These are phyloP conservation scores for Acanthamoeba castellanii DNA, from an alignment of 208 protist genomes.

Conservation along the genomic window DNA sequence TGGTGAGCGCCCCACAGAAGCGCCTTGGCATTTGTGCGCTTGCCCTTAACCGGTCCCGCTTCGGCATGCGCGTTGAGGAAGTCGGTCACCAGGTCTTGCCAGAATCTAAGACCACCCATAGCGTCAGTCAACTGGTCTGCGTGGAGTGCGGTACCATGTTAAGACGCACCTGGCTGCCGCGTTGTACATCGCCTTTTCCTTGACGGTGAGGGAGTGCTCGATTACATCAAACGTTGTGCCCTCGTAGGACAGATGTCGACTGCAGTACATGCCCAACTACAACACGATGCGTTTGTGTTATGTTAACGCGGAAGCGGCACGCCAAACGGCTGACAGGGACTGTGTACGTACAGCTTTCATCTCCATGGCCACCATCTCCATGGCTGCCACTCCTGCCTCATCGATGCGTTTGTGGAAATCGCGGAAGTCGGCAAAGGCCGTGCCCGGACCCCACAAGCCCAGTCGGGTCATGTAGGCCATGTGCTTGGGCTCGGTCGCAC, in stretches of 20 bases:
- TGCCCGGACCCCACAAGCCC: constrained; percentile 71
- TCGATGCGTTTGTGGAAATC: constrained; percentile 31
- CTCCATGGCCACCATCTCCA: constrained; percentile 77
- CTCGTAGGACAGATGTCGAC: constrained; percentile 49
- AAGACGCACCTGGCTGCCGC: neutral
- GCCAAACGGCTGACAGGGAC: neutral
- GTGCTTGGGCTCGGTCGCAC: constrained; percentile 66
- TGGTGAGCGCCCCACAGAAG: constrained; percentile 33
- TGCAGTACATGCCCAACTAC: constrained; percentile 62
- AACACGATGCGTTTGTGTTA: no score
- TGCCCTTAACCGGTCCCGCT: neutral
- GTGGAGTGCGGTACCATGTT: neutral
- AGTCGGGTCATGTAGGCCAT: constrained; percentile 72
- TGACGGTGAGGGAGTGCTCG: neutral
- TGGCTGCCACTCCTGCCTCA: constrained; percentile 27
- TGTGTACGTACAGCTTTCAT: constrained; percentile 56
- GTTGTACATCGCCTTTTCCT: constrained; percentile 62
- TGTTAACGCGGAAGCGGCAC: no score
- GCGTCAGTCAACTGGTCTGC: neutral
- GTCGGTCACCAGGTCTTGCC: neutral
- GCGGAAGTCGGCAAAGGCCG: constrained; percentile 15
- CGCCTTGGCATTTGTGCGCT: neutral
- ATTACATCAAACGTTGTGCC: constrained; percentile 59
- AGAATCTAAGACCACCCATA: neutral
- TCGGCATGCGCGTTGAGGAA: neutral